phyloP scores from a whole-genome alignment of 495 filamentous ascomycete genomes.

The Xylaria telfairii region DNA sequence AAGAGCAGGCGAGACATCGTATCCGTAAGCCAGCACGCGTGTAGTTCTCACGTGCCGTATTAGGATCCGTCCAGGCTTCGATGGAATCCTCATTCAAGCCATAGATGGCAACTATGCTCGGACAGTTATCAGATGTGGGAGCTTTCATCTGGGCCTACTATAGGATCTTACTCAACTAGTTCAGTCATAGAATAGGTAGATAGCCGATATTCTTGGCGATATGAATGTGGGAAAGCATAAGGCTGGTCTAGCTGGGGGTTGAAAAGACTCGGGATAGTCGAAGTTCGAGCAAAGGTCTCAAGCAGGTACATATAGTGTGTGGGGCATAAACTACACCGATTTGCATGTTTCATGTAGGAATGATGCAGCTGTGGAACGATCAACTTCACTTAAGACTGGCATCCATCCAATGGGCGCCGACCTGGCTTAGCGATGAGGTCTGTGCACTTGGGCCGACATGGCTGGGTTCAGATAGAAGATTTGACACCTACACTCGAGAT shows the following conservation, averaged over 20 bases:
- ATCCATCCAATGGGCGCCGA: neutral
- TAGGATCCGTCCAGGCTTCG: slow-evolving; percentile 36
- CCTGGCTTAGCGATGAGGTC: neutral
- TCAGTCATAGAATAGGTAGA: neutral
- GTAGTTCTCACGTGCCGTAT: slow-evolving; percentile 25
- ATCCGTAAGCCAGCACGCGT: slow-evolving; percentile 37
- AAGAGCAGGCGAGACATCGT: slow-evolving; percentile 33
- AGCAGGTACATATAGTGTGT: neutral
- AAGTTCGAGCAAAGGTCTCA: neutral
- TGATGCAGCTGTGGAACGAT: neutral
- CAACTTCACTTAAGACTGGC: neutral
- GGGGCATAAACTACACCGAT: neutral
- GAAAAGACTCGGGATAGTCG: too few relatives aligned
- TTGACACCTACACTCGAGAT: neutral
- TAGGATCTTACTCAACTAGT: slow-evolving; percentile 11
- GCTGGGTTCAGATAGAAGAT: neutral
- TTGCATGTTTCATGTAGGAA: neutral
- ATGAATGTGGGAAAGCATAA: neutral
- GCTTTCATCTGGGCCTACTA: neutral
- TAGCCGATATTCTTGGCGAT: neutral
- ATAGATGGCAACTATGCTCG: slow-evolving; percentile 41
- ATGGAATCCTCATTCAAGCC: slow-evolving; percentile 35
- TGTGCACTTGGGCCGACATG: neutral
- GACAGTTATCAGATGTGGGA: slow-evolving; percentile 1
- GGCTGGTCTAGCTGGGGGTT: neutral